Percentiles rank a stretch among this genome's conserved stretches.
phyloP scores from a whole-genome alignment of 1,284 basidiomycete species.

The Moniliophthora roreri region DNA sequence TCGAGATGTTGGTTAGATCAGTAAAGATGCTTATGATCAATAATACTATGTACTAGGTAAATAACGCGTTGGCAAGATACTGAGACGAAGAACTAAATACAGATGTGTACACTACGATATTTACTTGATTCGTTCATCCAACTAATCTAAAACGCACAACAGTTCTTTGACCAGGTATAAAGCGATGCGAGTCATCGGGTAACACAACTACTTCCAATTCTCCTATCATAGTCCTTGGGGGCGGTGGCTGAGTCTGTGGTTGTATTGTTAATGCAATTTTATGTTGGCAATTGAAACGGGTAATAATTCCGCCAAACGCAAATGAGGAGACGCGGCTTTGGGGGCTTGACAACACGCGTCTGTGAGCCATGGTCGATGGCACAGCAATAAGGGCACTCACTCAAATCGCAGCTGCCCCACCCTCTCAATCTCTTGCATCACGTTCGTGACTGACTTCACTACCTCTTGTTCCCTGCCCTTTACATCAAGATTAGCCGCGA shows the following conservation, averaged over 20 bases:
- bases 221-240: constrained; percentile 4
- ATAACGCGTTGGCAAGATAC: too few relatives aligned
- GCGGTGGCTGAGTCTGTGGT: not conserved
- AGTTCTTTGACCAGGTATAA: constrained; percentile 50
- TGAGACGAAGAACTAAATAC: too few relatives aligned
- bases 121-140: constrained; percentile 27
- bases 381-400: constrained; percentile 28
- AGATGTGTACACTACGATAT: too few relatives aligned
- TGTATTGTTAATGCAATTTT: constrained; percentile 27
- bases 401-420: constrained; percentile 36
- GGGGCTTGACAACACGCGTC: constrained; percentile 22
- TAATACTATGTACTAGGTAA: too few relatives aligned
- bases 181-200: constrained; percentile 48
- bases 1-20: too few relatives aligned
- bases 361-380: constrained; percentile 3
- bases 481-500: constrained; percentile 41
- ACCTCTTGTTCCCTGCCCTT: constrained; percentile 27
- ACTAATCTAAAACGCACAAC: constrained; percentile 51
- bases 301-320: constrained; percentile 34
- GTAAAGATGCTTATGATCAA: too few relatives aligned
- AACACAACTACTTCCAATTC: constrained; percentile 46
- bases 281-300: constrained; percentile 38
- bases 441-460: constrained; percentile 27
- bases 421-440: constrained; percentile 37
- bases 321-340: constrained; percentile 31